Conservation (phyloP, 805 yeast species). For the Yamadazyma tumulicola region DNA sequence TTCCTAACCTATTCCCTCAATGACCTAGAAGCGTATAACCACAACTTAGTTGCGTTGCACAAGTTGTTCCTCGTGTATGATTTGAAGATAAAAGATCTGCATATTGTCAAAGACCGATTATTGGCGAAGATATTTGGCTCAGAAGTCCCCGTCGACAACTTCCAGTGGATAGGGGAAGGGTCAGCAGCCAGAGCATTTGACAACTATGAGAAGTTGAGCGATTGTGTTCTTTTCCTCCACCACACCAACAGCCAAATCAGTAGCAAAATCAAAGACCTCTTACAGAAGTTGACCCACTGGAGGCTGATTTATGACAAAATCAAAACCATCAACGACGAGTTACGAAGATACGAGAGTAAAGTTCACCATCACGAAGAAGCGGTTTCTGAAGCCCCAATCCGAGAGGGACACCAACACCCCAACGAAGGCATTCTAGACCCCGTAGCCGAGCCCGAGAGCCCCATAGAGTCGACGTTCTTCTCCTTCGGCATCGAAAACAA, state of each 20-base stretch:
- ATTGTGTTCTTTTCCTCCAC: conserved; percentile 23
- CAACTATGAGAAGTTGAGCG: conserved; percentile 12
- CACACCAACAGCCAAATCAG: conserved; percentile 20
- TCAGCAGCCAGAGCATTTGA: conserved; percentile 6
- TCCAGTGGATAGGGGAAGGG: conserved; percentile 10
- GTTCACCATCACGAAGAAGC: conserved; percentile 3
- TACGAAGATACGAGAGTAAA: conserved; percentile 25
- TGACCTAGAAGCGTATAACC: conserved; percentile 36
- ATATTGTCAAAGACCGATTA: conserved; percentile 17
- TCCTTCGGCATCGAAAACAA: conserved; percentile 49
- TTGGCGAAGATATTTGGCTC: conserved; percentile 6
- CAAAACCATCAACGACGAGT: conserved; percentile 23
- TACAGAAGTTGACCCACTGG: conserved; percentile 29
- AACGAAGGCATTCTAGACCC: not conserved
- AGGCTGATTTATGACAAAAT: conserved; percentile 25
- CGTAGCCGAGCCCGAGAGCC: conserved; percentile 1
- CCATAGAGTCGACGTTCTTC: conserved; percentile 23
- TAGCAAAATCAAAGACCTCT: conserved; percentile 18
- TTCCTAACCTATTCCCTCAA: conserved; percentile 45
- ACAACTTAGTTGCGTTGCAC: conserved; percentile 29
- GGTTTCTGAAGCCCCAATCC: too few relatives aligned
- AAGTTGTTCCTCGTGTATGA: conserved; percentile 32
- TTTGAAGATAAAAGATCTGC: conserved; percentile 31
- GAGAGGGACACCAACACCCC: not conserved
- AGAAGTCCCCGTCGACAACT: conserved; percentile 6